phyloP scores from a whole-genome alignment of 2,329 filamentous ascomycete genomes.

The Alternaria tenuissima region DNA sequence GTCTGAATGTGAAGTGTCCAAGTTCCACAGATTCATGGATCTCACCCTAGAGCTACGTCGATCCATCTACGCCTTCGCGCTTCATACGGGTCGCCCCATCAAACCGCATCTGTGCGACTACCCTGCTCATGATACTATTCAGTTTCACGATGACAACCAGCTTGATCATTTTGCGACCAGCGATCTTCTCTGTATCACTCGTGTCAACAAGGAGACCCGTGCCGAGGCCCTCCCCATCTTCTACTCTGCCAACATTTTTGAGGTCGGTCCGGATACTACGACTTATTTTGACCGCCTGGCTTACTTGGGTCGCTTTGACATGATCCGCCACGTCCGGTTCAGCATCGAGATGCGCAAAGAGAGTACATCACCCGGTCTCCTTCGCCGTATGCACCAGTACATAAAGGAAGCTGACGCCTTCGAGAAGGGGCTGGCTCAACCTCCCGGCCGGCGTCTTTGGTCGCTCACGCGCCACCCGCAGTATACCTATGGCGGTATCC shows the following conservation, averaged over 20 bases:
- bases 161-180: constrained; percentile 13
- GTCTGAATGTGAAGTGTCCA: neutral
- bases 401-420: constrained; percentile 20
- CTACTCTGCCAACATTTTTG: constrained; percentile 33
- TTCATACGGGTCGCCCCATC: constrained; percentile 20
- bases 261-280: constrained; percentile 18
- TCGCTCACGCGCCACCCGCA: constrained; percentile 5
- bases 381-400: constrained; percentile 20
- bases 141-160: constrained; percentile 30
- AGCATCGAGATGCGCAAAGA: constrained; percentile 12
- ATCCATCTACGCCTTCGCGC: constrained; percentile 20
- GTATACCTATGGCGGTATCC: constrained; percentile 13
- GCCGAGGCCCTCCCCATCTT: constrained; percentile 28
- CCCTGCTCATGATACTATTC: neutral
- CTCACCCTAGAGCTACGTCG: constrained; percentile 30
- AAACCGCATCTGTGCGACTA: constrained; percentile 26
- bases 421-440: neutral
- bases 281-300: constrained; percentile 30
- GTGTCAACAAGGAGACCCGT: constrained; percentile 25
- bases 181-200: constrained; percentile 18
- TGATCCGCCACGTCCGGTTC: constrained; percentile 30
- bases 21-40: constrained; percentile 21
- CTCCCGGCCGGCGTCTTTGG: neutral
- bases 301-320: constrained; percentile 28
- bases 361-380: neutral